Evolutionary conservation across 805 yeast genomes (phyloP), one percentile per base, ranked within the genome.

Genomic region (Metschnikowia anglica): DNA sequence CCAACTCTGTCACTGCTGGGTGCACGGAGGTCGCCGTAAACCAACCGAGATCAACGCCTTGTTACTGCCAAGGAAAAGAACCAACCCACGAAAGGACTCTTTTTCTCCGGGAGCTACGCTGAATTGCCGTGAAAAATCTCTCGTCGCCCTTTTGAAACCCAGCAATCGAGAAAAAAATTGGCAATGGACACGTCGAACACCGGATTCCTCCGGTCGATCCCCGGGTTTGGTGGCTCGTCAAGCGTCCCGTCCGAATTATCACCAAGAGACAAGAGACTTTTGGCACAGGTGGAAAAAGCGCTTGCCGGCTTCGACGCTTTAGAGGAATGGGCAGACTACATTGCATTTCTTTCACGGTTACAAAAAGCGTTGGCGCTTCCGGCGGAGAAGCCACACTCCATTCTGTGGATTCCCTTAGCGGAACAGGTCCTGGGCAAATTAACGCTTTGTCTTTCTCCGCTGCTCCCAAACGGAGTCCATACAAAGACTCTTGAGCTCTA

Each of bases 311-410:
- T 91, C 67, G 96, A 88, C 39, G 67, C 85, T 2, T 84, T 89
- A 1, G 85, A 81, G 24, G 99, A 93, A 68, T 93, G 99, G 99
- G 98, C 99, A 11, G 99, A 93, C 60, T 89, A 91, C 61, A 93
- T 93, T 43, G 84, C 97, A 17, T 90, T 88, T 60, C 70, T 95
- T 34, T 81, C 91, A 2, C 80, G 85, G 46, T 73, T 95, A 5
- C 80, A 81, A 45, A 87, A 88, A 59, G 82, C 95, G 0, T 63
- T 90, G 30, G 68, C 57, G 44, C 53, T 65, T 28, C 54, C 51
- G 2, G 62, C 56, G 43, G 65, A 56, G 59, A 52, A 45, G 2
- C 44, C 47, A 71, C 42, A 42, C 26, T 24, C 77, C 6, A 41
- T 52, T 3, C 15, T 39, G 46, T 79, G 80, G 76, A 72, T 91